Base-by-base conservation (phyloP, 2,329 filamentous ascomycete genomes). In the Gremmenia infestans region DNA sequence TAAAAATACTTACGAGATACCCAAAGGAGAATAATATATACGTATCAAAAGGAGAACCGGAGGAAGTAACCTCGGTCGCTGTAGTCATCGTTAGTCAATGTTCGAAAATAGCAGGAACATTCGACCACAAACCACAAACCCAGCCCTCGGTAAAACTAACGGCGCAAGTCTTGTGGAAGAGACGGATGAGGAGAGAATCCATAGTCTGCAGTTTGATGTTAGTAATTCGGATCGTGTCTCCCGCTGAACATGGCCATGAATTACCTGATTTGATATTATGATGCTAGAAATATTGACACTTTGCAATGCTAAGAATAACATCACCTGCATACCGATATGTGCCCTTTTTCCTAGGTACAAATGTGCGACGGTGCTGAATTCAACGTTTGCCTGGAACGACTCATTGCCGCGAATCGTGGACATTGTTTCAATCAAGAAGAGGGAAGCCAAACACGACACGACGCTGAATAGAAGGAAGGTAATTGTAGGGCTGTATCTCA, bases 261-360 rank as follows among this genome's bases (percentile, higher is more conserved):
- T 19, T 14, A 53, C 51, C 43, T 53, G 51, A 25, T 53, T 45
- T n/a, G 51, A 53, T 45, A 53, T 53, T 15, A 53, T 53, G n/a
- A 53, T 53, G 32, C 51, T 53, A 8, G 51, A 53, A 47, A 53
- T 14, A 53, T 53, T 53, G 12, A 53, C 51, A 25, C 51, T 53
- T 32, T 53, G 51, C 28, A 53, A 25, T 15, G 51, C 51, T 37
- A 42, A 53, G 32, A 36, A 53, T 23, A 53, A 37, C 15, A 53
- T n/a, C 7, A 48, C 28, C 42, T 53, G 51, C 51, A 53, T 53
- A 8, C 47, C n/a, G 14, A 53, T 15, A 32, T 53, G 51, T 23
- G 32, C 17, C 14, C n/a, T 46, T 19, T 48, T 25, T 3, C 51
- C 51, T 17, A 53, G 32, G 22, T 53, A 53, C 23, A 53, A 43